These are phyloP conservation scores for Leishmania tarentolae DNA, from an alignment of 208 protist genomes.

Conservation along the genomic window DNA sequence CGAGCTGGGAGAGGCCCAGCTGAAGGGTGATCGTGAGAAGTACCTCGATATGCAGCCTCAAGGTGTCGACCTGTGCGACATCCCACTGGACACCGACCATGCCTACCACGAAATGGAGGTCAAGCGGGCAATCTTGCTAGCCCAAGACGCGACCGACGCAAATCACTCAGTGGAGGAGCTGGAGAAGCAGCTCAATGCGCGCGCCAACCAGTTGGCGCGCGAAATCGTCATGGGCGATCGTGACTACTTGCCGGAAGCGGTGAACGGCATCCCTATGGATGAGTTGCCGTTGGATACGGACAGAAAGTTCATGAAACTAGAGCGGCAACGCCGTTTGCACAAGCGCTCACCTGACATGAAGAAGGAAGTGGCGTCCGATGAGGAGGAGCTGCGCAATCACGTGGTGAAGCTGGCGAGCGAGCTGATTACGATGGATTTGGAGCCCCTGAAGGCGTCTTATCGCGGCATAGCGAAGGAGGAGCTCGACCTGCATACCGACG, in stretches of 20 bases:
- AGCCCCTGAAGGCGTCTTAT: constrained; percentile 51
- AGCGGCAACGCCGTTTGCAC: constrained; percentile 55
- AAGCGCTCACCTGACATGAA: constrained; percentile 38
- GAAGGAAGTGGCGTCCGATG: constrained; percentile 47
- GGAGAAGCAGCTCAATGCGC: constrained; percentile 59
- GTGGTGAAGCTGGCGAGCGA: constrained; percentile 67
- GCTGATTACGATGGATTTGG: constrained; percentile 61
- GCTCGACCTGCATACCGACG: constrained; percentile 72
- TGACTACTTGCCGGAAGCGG: constrained; percentile 49
- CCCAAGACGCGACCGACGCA: constrained; percentile 24
- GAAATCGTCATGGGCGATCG: constrained; percentile 42
- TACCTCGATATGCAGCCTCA: constrained; percentile 61
- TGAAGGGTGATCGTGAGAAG: constrained; percentile 46
- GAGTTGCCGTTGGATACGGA: constrained; percentile 71
- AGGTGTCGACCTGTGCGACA: constrained; percentile 60
- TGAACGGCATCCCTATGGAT: constrained; percentile 64
- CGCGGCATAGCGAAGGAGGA: constrained; percentile 70
- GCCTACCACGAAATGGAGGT: constrained; percentile 54
- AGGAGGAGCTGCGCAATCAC: constrained; percentile 49
- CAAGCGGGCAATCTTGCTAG: constrained; percentile 62
- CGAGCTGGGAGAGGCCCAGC: constrained; percentile 44
- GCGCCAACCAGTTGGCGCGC: constrained; percentile 48
- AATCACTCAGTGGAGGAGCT: constrained; percentile 24
- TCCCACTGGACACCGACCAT: constrained; percentile 61
- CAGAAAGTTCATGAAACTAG: constrained; percentile 59